Base-by-base conservation (phyloP, 257 asterid species). In the Cordia subcordata region DNA sequence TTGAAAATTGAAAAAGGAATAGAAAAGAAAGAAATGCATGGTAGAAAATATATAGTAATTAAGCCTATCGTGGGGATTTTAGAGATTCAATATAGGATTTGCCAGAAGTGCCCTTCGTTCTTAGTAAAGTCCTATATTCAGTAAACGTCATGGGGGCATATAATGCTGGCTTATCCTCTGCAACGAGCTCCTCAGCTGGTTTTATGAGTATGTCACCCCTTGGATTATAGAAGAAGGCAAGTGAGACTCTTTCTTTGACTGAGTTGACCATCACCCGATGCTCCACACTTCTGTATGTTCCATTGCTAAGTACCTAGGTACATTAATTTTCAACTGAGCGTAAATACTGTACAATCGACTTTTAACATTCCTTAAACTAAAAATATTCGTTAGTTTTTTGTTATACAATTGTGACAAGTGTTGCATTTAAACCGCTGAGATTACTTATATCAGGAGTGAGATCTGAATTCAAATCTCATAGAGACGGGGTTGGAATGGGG, bases 181-280 rank as follows among this genome's bases (percentile, higher is more conserved):
- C 57, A 15, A 70, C 62, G 13, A 77, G 65, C 35, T 77, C 72
- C 0, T 72, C 61, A 0, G 68, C 74, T 1, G 77, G 83, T 50
- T 70, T 50, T 13, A 77, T 60, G 4, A 57, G 17, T 1, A 46
- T 5, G 4, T 77, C 83, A n/a, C 77, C 77, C 10, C 72, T 60
- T 5, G 83, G 80, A 50, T 73, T 77, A 35, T 70, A 77, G 63
- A 77, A 77, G 15, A 73, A 67, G 0, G 83, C 77, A 11, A 77
- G 22, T 0, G 80, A 77, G 0, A 77, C 66, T 32, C 83, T 46
- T 17, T 77, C 77, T 52, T 67, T 64, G 4, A 12, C 57, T 0
- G 83, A 73, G 23, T 77, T 77, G 50, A 74, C 83, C 0, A 61
- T 70, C 55, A 67, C 83, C 12, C 83, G 16, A 49, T 77, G 83